These are phyloP conservation scores for Phlebiopsis gigantea DNA, from an alignment of 768 basidiomycete genomes.

Conservation along the genomic window DNA sequence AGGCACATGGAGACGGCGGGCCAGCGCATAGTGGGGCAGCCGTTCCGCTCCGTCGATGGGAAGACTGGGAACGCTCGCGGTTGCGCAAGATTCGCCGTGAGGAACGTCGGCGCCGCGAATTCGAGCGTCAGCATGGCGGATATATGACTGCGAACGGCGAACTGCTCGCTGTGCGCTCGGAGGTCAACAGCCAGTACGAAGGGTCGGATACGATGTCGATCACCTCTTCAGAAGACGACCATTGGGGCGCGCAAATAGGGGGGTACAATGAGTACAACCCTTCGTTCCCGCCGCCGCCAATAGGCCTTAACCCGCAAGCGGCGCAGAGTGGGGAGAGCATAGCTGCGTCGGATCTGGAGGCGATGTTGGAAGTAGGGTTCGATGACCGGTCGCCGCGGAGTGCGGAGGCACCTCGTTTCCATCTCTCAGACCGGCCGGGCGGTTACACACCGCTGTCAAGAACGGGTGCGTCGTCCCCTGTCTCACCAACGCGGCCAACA, in stretches of 20 bases:
- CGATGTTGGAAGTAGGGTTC: constrained; percentile 90
- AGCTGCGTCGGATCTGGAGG: constrained; percentile 75
- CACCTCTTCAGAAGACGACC: constrained; percentile 87
- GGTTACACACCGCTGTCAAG: constrained; percentile 54
- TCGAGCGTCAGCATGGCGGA: constrained; percentile 71
- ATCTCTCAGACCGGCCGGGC: constrained; percentile 51
- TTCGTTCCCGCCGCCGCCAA: constrained; percentile 81
- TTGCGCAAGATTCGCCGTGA: constrained; percentile 88
- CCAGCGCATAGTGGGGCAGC: constrained; percentile 47
- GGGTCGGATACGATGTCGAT: constrained; percentile 79
- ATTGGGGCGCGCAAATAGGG: constrained; percentile 94
- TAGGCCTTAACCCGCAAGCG: constrained; percentile 49
- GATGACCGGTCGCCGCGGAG: constrained; percentile 54
- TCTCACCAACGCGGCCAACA: constrained; percentile 26
- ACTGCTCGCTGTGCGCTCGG: constrained; percentile 49
- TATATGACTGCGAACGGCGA: constrained; percentile 65
- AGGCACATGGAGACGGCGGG: constrained; percentile 65
- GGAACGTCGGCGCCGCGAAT: constrained; percentile 72
- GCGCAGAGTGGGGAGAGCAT: constrained; percentile 39
- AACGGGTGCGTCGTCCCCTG: constrained; percentile 41
- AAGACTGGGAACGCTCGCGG: constrained; percentile 97
- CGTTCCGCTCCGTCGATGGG: constrained; percentile 96
- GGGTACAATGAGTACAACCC: constrained; percentile 85
- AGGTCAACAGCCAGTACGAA: constrained; percentile 55
- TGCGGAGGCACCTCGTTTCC: constrained; percentile 41